Base-by-base conservation (phyloP, 1,284 basidiomycete species). In the Ceratobasidium sp. region DNA sequence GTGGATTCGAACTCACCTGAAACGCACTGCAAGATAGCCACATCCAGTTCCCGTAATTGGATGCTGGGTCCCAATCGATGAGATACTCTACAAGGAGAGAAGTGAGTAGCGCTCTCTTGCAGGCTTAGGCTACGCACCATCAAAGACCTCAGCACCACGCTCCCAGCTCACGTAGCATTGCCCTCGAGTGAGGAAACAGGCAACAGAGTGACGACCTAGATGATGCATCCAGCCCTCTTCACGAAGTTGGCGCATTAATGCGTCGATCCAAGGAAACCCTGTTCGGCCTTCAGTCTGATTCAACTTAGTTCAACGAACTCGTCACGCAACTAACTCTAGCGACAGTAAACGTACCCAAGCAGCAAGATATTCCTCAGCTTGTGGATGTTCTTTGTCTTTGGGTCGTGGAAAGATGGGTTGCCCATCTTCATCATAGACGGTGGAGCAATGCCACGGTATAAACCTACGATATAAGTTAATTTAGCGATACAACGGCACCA, bases 151-250 rank as follows among this genome's bases (percentile, higher is more conserved):
- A 72, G 83, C 83, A 32, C 86, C 85, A 61, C 83, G 78, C 76
- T 87, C 86, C 85, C 84, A 87, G 8, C 82, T 83, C 74, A 86
- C 83, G 78, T 86, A 85, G 75, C 84, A 84, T 76, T 87, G 85
- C 18, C 85, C 85, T 57, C 85, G 80, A 9, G 84, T 84, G 23
- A 86, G 78, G 78, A 84, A 86, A 76, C 83, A 85, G 6, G 87
- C 87, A 55, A 86, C 84, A 10, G 81, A 82, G 77, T 85, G 85
- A 70, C 86, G 79, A 16, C 83, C 84, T 34, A 85, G 80, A 77
- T 85, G 82, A 79, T 84, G 83, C 60, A 83, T 82, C 83, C 84
- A 84, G 0, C 85, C 85, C 76, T 84, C 83, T 34, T 79, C 62
- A 3, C 78, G 73, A 28, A 82, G 79, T 75, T 84, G 83, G 28